Evolutionary conservation across 2,329 filamentous ascomycete genomes (phyloP), one percentile per base, ranked within the genome.

Genomic region (Mariannaea elegans): DNA sequence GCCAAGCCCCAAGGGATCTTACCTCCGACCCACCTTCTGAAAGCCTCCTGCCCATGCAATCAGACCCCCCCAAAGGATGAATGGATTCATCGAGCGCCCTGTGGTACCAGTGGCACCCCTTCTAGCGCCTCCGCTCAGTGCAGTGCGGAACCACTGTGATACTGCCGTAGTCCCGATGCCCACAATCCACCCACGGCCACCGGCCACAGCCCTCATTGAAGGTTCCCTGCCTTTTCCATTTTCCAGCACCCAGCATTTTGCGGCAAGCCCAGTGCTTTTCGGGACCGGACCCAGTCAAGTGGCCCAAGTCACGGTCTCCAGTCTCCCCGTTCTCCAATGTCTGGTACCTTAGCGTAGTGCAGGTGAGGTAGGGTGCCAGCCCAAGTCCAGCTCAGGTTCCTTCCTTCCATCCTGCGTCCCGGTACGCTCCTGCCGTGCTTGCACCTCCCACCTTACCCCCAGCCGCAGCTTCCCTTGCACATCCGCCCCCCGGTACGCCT

Each of bases 31-130:
- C 47, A 48, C 49, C 41, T 59, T 46, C 50, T 42, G 50, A 59
- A 54, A 50, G 38, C 42, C 41, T 16, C 45, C 45, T 39, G 31
- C 21, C 51, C 51, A 55, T 55, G 51, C 23, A 31, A 27, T 9
- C 21, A 44, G 39, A 27, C 39, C 16, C 29, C 29, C 32, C 46
- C 31, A 44, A 44, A 23, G 32, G 45, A 42, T 46, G 49, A 39
- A 31, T 54, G 51, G 50, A 39, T 21, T 38, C 51, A 38, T 36
- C 18, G 42, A 32, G 44, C 49, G 48, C 62, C 48, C 32, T 56
- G 64, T 45, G 51, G 56, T 58, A 59, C 62, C 56, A 56, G 64
- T 69, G 61, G 64, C 63, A 70, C 66, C 66, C 63, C 56, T 55
- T 41, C 61, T 67, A 67, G 66, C 63, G 64, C 65, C 59, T 59